Evolutionary conservation across 441 rosid species (phyloP).

Genomic region (Croton laevigatus): DNA sequence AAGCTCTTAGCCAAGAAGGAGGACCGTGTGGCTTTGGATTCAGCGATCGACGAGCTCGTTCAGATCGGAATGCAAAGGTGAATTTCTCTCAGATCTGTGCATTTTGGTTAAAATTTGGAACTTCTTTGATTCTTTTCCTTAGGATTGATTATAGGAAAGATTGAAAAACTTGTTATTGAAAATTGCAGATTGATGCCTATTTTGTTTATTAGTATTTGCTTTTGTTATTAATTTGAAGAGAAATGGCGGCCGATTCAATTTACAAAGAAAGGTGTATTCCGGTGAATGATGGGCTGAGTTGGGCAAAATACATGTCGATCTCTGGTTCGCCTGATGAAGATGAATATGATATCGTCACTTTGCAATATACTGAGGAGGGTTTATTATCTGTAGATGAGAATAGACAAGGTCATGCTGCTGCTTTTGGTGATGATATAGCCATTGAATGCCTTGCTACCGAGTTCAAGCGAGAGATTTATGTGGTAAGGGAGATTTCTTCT

Average conservation of each 20-base stretch:
- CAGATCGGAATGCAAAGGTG: slow-evolving; percentile 90
- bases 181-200: slow-evolving; percentile 12
- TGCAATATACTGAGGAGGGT: slow-evolving; percentile 92
- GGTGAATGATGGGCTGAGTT: slow-evolving; percentile 70
- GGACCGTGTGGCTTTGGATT: slow-evolving; percentile 62
- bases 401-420: slow-evolving; percentile 77
- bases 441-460: slow-evolving; percentile 94
- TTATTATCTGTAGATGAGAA: slow-evolving; percentile 86
- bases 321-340: slow-evolving; percentile 91
- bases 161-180: neutral
- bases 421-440: slow-evolving; percentile 95
- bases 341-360: slow-evolving; percentile 78
- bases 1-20: slow-evolving; percentile 74
- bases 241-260: slow-evolving; percentile 79
- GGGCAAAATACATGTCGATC: slow-evolving; percentile 96
- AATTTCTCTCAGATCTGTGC: slow-evolving; percentile 1
- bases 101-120: neutral
- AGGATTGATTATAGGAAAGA: neutral
- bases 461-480: slow-evolving; percentile 86
- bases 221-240: slow-evolving; percentile 47
- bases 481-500: slow-evolving; percentile 41
- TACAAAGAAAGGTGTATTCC: slow-evolving; percentile 78
- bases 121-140: neutral
- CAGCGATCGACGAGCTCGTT: slow-evolving; percentile 72
- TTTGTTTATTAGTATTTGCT: slow-evolving; percentile 7